Evolutionary conservation across 1,284 basidiomycete species (phyloP).

Genomic region (Cutaneotrichosporon cutaneum): DNA sequence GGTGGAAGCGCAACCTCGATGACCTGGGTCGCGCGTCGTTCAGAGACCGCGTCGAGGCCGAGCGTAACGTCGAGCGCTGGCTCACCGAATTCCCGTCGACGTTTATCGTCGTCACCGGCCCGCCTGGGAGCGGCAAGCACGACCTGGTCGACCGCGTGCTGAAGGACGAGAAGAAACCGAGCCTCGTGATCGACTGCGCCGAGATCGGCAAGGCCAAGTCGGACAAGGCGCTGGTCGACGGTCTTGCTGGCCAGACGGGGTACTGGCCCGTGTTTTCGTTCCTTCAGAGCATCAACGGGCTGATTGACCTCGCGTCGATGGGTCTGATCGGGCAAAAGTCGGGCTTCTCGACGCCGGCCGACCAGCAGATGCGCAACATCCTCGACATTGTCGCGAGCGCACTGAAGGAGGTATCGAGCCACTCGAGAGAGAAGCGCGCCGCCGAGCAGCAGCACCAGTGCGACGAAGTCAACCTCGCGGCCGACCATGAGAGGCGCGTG

Average conservation of each 20-base stretch:
- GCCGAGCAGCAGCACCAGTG: constrained; percentile 35
- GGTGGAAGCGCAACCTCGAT: constrained; percentile 9
- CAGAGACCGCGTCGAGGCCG: constrained; percentile 79
- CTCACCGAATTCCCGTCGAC: constrained; percentile 50
- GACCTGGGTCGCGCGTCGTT: constrained; percentile 56
- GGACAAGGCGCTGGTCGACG: constrained; percentile 68
- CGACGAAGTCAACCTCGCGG: constrained; percentile 29
- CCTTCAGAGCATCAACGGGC: constrained; percentile 75
- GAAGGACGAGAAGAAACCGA: constrained; percentile 64
- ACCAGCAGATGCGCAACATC: constrained; percentile 80
- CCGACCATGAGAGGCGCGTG: constrained; percentile 38
- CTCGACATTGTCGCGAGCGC: constrained; percentile 75
- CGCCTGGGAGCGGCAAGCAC: constrained; percentile 86
- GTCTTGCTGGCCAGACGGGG: constrained; percentile 70
- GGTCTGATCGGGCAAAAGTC: constrained; percentile 96
- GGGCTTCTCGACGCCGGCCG: constrained; percentile 78
- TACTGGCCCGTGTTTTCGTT: constrained; percentile 91
- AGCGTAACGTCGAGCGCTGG: constrained; percentile 60
- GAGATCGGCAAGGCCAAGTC: constrained; percentile 70
- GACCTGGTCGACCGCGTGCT: constrained; percentile 66
- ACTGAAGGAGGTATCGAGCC: constrained; percentile 61
- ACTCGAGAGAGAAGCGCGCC: constrained; percentile 54
- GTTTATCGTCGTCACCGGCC: constrained; percentile 76
- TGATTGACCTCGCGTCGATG: constrained; percentile 89
- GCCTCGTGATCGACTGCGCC: constrained; percentile 76